Evolutionary conservation across 345 rosid species (phyloP).

Genomic region (Linum tenue): DNA sequence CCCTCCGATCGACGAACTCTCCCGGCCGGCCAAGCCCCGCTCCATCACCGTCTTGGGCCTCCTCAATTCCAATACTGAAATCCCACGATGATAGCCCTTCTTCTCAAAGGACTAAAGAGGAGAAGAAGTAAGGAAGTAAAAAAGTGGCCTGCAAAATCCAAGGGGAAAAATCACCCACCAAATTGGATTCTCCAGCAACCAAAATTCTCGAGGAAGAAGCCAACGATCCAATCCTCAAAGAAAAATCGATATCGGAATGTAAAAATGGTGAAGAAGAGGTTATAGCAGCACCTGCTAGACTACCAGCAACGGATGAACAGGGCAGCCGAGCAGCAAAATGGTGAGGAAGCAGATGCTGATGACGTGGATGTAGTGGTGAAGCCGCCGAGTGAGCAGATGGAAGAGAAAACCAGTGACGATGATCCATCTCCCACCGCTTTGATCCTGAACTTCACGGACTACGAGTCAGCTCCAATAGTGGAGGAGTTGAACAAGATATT

Average conservation of each 20-base stretch:
- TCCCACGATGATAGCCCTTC: not conserved
- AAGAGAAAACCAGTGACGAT: conserved; percentile 20
- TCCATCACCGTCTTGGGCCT: no score
- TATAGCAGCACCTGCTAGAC: conserved; percentile 6
- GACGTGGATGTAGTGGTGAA: conserved; percentile 16
- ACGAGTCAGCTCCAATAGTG: conserved; percentile 35
- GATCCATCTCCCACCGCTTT: conserved; percentile 32
- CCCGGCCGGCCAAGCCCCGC: no score
- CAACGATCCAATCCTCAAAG: conserved; percentile 16
- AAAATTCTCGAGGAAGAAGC: no score
- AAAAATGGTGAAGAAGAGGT: conserved; percentile 17
- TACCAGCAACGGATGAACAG: conserved; percentile 14
- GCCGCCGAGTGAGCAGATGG: not conserved
- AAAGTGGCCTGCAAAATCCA: conserved; percentile 20
- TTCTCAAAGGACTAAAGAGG: not conserved
- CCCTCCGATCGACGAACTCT: no score
- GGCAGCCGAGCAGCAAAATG: conserved; percentile 16
- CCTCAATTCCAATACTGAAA: conserved; percentile 13
- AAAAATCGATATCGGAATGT: conserved; percentile 18
- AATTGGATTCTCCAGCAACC: no score
- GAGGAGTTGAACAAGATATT: conserved; percentile 44
- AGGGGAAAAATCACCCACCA: conserved; percentile 1
- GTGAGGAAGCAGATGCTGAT: conserved; percentile 14
- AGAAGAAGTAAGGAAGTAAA: conserved; percentile 3
- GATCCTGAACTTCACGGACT: conserved; percentile 40